Conservation (phyloP, 768 basidiomycete genomes). For the Plicaturopsis crispa region DNA sequence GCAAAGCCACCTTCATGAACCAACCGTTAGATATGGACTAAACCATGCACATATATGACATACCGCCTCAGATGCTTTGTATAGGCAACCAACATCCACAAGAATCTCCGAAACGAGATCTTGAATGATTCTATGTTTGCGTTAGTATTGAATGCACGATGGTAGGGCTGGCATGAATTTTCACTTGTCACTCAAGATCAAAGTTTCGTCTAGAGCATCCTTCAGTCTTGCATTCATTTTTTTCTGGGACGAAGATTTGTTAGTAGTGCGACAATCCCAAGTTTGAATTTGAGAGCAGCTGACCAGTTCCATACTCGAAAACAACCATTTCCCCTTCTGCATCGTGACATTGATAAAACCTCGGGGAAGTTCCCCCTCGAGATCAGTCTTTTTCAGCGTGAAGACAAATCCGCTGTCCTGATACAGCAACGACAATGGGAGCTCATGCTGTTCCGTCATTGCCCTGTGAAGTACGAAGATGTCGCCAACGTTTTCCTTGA, state of each 20-base stretch:
- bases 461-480: conserved; percentile 61
- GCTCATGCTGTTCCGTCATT: conserved; percentile 51
- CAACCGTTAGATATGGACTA: not conserved
- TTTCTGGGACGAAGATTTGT: conserved; percentile 43
- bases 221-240: conserved; percentile 86
- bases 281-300: no score
- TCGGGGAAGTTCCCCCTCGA: conserved; percentile 47
- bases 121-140: conserved; percentile 57
- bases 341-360: conserved; percentile 64
- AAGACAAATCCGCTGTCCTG: conserved; percentile 66
- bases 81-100: conserved; percentile 68
- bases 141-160: no score
- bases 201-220: conserved; percentile 84
- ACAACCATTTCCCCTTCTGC: conserved; percentile 66
- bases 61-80: conserved; percentile 88
- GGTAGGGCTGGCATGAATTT: no score
- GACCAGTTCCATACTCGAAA: conserved; percentile 80
- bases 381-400: conserved; percentile 56
- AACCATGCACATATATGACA: conserved; percentile 8
- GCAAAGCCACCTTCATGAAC: conserved; percentile 58
- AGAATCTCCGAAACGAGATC: conserved; percentile 69
- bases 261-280: no score
- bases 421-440: conserved; percentile 63
- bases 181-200: conserved; percentile 79
- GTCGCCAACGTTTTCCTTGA: conserved; percentile 88